Evolutionary conservation across 2,329 filamentous ascomycete species (phyloP).

Genomic region (Diaporthe australafricana): DNA sequence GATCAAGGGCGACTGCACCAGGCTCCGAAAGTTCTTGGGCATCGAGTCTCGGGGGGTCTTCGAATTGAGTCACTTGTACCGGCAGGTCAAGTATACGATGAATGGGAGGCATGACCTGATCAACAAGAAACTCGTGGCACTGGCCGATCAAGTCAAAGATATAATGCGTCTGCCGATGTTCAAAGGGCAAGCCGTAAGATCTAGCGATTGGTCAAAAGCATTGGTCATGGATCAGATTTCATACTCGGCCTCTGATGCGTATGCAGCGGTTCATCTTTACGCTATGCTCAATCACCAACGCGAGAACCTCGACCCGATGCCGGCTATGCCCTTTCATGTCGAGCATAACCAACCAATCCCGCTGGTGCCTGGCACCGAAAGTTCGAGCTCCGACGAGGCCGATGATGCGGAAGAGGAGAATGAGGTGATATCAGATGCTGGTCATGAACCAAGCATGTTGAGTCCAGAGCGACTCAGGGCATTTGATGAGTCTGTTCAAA

Average conservation of each 20-base stretch:
- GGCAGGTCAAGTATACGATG: slow-evolving; percentile 76
- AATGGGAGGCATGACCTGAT: slow-evolving; percentile 64
- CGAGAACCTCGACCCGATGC: slow-evolving; percentile 73
- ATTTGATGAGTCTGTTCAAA: background rate
- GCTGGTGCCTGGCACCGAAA: slow-evolving; percentile 57
- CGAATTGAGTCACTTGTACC: slow-evolving; percentile 86
- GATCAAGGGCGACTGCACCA: slow-evolving; percentile 77
- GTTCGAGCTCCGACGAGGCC: slow-evolving; percentile 45
- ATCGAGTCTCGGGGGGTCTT: slow-evolving; percentile 76
- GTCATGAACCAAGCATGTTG: background rate
- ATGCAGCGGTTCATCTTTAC: slow-evolving; percentile 81
- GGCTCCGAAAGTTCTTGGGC: slow-evolving; percentile 73
- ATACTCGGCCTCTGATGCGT: slow-evolving; percentile 86
- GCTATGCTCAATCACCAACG: slow-evolving; percentile 77
- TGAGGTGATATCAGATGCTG: slow-evolving; percentile 33
- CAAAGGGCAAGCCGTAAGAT: slow-evolving; percentile 77
- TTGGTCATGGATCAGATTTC: slow-evolving; percentile 74
- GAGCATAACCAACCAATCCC: slow-evolving; percentile 76
- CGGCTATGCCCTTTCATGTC: slow-evolving; percentile 75
- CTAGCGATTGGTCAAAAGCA: slow-evolving; percentile 77
- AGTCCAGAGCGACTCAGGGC: background rate
- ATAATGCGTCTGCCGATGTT: slow-evolving; percentile 79
- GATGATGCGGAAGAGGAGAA: slow-evolving; percentile 46
- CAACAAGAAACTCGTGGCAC: slow-evolving; percentile 73
- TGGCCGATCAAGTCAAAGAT: slow-evolving; percentile 78